Conservation (phyloP, 352 stramenopile genomes). For the Phytopythium vexans region DNA sequence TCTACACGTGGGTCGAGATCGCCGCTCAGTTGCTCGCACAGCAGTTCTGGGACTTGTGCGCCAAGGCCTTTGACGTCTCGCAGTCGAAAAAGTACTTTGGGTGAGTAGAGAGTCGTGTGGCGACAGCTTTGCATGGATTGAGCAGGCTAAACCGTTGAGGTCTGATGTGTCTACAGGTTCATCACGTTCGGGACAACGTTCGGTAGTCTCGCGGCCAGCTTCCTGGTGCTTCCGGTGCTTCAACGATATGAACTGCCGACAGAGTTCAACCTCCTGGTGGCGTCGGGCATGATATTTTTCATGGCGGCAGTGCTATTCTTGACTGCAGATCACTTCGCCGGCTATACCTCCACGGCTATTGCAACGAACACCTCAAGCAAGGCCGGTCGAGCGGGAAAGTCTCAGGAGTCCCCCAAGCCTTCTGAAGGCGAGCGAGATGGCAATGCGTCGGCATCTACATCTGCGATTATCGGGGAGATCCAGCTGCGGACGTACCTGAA, state of each 20-base stretch:
- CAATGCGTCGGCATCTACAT: constrained; percentile 13
- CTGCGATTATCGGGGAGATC: constrained; percentile 57
- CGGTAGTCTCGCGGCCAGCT: constrained; percentile 71
- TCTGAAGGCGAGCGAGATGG: background rate
- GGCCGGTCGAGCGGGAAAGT: background rate
- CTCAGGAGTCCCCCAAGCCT: constrained; percentile 1
- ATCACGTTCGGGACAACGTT: constrained; percentile 85
- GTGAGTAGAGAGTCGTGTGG: constrained; percentile 11
- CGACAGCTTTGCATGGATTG: background rate
- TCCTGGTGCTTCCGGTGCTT: constrained; percentile 58
- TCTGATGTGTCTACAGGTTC: constrained; percentile 21
- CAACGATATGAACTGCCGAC: constrained; percentile 52
- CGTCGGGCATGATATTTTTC: constrained; percentile 46
- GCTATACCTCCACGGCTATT: too few relatives aligned
- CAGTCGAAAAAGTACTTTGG: constrained; percentile 87
- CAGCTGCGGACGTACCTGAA: constrained; percentile 72
- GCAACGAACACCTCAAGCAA: background rate
- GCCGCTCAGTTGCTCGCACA: constrained; percentile 69
- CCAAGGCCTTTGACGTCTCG: constrained; percentile 73
- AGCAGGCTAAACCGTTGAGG: background rate
- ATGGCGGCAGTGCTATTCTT: constrained; percentile 57
- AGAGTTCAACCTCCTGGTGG: constrained; percentile 71
- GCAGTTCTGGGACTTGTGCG: constrained; percentile 87
- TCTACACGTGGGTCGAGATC: constrained; percentile 85
- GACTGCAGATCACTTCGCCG: constrained; percentile 40